Conservation (phyloP, 331 rosid genomes). For the Ulmus americana region DNA sequence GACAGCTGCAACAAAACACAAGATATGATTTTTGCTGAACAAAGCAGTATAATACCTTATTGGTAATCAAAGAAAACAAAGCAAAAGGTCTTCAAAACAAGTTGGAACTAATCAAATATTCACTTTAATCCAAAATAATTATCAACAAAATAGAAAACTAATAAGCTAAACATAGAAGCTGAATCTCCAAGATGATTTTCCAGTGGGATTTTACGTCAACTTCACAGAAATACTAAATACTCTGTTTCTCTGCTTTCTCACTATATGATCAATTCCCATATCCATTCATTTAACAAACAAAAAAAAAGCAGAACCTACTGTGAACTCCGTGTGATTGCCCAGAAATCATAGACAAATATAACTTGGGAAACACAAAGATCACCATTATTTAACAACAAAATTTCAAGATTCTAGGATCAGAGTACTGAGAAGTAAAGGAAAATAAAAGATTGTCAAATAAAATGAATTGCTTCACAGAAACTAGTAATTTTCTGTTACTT, state of each 20-base stretch:
- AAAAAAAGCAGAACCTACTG: neutral
- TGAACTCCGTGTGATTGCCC: neutral
- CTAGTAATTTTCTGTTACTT: neutral
- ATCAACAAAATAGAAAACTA: no score
- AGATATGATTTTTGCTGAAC: neutral
- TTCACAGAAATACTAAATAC: no score
- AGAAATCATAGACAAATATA: neutral
- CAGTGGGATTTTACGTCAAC: neutral
- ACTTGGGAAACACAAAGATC: neutral
- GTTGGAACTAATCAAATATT: neutral
- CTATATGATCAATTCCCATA: no score
- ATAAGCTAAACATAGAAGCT: neutral
- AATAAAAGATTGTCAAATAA: no score
- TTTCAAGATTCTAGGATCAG: neutral
- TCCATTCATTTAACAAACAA: neutral
- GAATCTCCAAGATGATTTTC: neutral
- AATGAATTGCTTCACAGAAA: neutral
- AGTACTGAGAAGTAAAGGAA: neutral
- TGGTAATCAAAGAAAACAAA: neutral
- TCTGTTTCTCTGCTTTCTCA: no score
- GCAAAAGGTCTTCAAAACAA: neutral
- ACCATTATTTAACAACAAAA: neutral
- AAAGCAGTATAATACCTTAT: constrained; percentile 1
- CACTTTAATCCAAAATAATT: no score
- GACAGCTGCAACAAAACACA: constrained; percentile 51